Evolutionary conservation across 225 moss, liverwort and hornwort genomes (phyloP), one percentile per base, ranked within the genome.

Genomic region (Bryum argenteum): DNA sequence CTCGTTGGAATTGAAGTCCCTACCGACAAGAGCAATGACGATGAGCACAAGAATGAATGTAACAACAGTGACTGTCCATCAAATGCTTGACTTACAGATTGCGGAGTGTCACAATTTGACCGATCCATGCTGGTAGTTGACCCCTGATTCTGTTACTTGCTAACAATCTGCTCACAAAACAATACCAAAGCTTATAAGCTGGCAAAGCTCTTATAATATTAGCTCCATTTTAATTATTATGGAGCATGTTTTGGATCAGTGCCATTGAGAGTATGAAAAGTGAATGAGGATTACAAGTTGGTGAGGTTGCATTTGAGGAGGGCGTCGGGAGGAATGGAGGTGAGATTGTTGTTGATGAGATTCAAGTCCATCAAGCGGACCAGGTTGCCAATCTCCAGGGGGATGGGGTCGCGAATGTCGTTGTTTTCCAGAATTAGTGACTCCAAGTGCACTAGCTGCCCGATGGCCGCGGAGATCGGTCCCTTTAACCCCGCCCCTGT

Each of bases 261-360:
- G 33, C 33, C 33, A 33, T 48, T 16, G 11, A 17, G 2, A 48
- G 48, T 48, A 17, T 44, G 44, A 44, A 44, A 48, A 14, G 6
- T 15, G 7, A 16, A 15, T 48, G 48, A 17, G 38, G 19, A 15
- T 8, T 16, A 84, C 84, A 84, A 51, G 75, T 81, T 58, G 14
- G 84, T 78, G 6, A 84, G 75, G 67, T 84, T 84, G 81, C 84
- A 84, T 22, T 78, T 71, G 44, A 78, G 74, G n/a, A 84, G 74
- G 9, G 63, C 78, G 18, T 78, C 78, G 2, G 84, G 78, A 26
- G 84, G 84, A 16, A 73, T 20, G 43, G 18, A 21, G 54, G 80
- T 59, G 53, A 84, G 71, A 62, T 75, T 81, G 78, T 84, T 84
- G 39, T 41, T 45, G 24, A 65, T 81, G 63, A 84, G 41, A 67